A percentile compares a stretch with the other conserved stretches of the same genome.
These are phyloP conservation scores for Globisporangium uncinulatum DNA, from an alignment of 352 stramenopile species.

Conservation along the genomic window DNA sequence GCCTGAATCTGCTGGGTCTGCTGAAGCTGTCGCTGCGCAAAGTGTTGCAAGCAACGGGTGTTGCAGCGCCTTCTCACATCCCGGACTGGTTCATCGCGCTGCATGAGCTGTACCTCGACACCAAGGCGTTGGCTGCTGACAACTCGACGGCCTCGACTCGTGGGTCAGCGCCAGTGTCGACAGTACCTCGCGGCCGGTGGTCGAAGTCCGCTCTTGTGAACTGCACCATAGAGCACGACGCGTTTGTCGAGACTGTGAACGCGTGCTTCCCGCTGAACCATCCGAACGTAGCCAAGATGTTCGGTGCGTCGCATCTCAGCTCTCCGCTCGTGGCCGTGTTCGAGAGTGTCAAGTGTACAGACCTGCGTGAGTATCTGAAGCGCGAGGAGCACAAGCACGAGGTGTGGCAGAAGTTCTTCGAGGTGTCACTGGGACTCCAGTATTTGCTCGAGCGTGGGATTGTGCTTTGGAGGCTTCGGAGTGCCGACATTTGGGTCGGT, in stretches of 20 bases:
- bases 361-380: background rate
- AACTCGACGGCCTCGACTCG: background rate
- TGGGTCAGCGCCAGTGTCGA: background rate
- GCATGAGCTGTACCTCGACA: background rate
- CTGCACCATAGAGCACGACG: background rate
- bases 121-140: background rate
- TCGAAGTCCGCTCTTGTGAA: background rate
- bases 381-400: background rate
- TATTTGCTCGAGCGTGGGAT: slow-evolving; percentile 15
- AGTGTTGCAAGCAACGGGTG: background rate
- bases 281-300: slow-evolving; percentile 3
- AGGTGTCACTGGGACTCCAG: slow-evolving; percentile 20
- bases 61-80: background rate
- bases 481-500: background rate
- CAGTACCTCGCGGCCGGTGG: too few species aligned
- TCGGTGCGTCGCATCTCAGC: background rate
- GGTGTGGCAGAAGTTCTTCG: slow-evolving; percentile 4
- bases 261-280: background rate
- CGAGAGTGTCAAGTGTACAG: background rate
- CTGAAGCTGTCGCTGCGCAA: background rate
- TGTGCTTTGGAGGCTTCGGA: background rate
- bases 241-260: background rate
- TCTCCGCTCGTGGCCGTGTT: background rate
- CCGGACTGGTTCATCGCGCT: background rate
- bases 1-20: background rate